Percentiles rank a stretch among this genome's conserved stretches.
Conservation (phyloP, 106 monocot species). For the Dendrobium officinale region DNA sequence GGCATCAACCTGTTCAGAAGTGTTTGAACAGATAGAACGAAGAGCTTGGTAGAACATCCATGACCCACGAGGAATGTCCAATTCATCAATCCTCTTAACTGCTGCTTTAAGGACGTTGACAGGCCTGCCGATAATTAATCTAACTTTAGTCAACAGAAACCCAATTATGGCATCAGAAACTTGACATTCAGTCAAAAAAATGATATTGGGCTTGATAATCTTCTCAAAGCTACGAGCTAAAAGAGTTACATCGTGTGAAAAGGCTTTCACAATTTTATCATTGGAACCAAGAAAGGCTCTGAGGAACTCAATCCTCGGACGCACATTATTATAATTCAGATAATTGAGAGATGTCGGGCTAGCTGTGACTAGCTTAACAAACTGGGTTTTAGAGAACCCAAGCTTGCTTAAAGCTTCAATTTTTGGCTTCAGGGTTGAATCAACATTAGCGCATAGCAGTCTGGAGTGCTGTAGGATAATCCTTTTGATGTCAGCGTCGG, state of each 20-base stretch:
- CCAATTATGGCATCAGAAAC: neutral
- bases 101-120: neutral
- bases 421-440: conserved; percentile 25
- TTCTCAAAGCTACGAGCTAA: neutral
- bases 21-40: neutral
- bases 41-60: neutral
- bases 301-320: conserved; percentile 5
- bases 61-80: conserved; percentile 6
- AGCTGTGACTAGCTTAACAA: conserved; percentile 5
- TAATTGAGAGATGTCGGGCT: neutral
- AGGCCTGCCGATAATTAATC: neutral
- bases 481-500: conserved; percentile 8
- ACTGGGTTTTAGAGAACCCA: conserved; percentile 11
- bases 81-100: neutral
- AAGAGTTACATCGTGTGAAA: neutral
- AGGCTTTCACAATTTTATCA: neutral
- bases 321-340: neutral
- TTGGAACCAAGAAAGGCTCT: neutral
- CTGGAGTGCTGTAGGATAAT: neutral
- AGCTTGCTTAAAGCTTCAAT: conserved; percentile 5
- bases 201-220: conserved; percentile 8
- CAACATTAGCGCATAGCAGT: conserved; percentile 17
- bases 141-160: neutral
- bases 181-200: conserved; percentile 11
- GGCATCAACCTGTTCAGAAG: neutral